These are phyloP conservation scores for Neostapfia colusana DNA, from an alignment of 176 grass and related monocot genomes.

Conservation along the genomic window DNA sequence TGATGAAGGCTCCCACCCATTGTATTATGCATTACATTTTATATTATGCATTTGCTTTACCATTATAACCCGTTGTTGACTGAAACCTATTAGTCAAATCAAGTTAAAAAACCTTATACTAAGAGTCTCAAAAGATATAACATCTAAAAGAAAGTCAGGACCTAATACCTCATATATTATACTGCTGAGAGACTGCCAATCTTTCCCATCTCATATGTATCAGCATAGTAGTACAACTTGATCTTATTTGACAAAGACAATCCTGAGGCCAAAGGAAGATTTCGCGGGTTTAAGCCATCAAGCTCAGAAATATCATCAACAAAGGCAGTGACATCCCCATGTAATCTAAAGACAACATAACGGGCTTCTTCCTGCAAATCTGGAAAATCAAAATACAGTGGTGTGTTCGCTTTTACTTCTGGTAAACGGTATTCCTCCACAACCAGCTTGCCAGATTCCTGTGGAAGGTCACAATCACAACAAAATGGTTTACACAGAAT, in stretches of 20 bases:
- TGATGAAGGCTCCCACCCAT: no score
- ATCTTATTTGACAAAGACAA: slow-evolving; percentile 86
- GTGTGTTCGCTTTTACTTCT: slow-evolving; percentile 64
- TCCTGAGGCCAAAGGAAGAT: slow-evolving; percentile 77
- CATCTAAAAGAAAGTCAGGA: slow-evolving; percentile 16
- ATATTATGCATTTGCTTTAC: neutral
- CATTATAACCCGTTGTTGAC: slow-evolving; percentile 9
- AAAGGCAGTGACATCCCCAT: slow-evolving; percentile 81
- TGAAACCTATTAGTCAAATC: slow-evolving; percentile 18
- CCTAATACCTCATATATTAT: slow-evolving; percentile 46
- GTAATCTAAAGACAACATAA: slow-evolving; percentile 74
- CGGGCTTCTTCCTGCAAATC: slow-evolving; percentile 59
- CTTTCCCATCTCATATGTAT: slow-evolving; percentile 91
- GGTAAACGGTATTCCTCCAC: slow-evolving; percentile 88
- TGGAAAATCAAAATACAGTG: slow-evolving; percentile 92
- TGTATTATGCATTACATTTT: no score
- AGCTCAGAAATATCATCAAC: slow-evolving; percentile 82
- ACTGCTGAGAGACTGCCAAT: slow-evolving; percentile 70
- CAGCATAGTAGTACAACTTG: slow-evolving; percentile 90
- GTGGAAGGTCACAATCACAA: slow-evolving; percentile 34
- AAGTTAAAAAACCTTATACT: neutral
- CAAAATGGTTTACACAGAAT: slow-evolving; percentile 13
- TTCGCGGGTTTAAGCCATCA: slow-evolving; percentile 63
- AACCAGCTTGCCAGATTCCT: slow-evolving; percentile 75
- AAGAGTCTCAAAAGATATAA: neutral